These are phyloP conservation scores for Alternaria triticina DNA, from an alignment of 2,329 filamentous ascomycete genomes.

Conservation along the genomic window DNA sequence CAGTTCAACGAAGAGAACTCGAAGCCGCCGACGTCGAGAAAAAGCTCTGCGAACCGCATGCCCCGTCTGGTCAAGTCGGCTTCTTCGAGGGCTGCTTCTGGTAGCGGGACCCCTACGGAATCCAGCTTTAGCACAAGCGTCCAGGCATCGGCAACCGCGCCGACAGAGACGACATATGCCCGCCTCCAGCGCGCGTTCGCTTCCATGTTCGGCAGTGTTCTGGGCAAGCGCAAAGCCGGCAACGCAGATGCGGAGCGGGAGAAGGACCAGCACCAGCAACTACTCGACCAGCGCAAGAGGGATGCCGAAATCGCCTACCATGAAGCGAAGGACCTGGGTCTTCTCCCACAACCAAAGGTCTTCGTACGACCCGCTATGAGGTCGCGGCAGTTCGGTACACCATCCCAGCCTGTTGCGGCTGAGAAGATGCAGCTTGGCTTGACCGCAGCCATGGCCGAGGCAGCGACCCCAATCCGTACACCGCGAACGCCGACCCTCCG, in stretches of 20 bases:
- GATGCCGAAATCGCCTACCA: slow-evolving; percentile 42
- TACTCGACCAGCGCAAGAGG: slow-evolving; percentile 34
- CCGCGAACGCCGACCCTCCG: slow-evolving; percentile 46
- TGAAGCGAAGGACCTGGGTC: slow-evolving; percentile 41
- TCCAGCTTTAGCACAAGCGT: slow-evolving; percentile 3
- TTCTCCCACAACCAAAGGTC: slow-evolving; percentile 42
- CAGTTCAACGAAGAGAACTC: slow-evolving; percentile 33
- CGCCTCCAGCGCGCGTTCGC: slow-evolving; percentile 38
- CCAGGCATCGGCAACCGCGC: slow-evolving; percentile 6
- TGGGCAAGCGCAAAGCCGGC: slow-evolving; percentile 43
- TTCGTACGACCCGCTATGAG: slow-evolving; percentile 33
- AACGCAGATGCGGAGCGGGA: slow-evolving; percentile 26
- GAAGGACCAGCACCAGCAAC: slow-evolving; percentile 15
- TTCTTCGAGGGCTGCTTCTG: neutral
- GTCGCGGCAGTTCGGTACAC: slow-evolving; percentile 15
- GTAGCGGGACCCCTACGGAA: slow-evolving; percentile 1
- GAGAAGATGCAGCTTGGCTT: slow-evolving; percentile 11
- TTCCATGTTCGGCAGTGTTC: slow-evolving; percentile 30
- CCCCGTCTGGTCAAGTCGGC: neutral
- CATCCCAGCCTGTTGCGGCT: neutral
- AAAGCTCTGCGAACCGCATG: slow-evolving; percentile 5
- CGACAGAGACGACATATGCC: slow-evolving; percentile 31
- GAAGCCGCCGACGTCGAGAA: slow-evolving; percentile 18
- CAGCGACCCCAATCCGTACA: slow-evolving; percentile 14
- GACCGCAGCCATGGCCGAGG: slow-evolving; percentile 12